phyloP scores from a whole-genome alignment of 345 rosid genomes.

The Geranium rotundifolium region DNA sequence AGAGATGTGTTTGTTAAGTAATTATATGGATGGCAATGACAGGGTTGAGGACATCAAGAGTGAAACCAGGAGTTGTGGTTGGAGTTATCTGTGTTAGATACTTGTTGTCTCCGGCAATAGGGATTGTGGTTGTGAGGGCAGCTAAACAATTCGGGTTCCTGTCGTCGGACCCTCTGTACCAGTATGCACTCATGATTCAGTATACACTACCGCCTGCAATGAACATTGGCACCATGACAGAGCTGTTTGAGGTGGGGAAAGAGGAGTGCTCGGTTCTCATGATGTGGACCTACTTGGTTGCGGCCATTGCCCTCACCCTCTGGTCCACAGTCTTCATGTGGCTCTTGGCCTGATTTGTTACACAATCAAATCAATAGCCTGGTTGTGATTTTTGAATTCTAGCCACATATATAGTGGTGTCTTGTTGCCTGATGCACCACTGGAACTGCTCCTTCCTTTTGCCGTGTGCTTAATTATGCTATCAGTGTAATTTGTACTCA shows the following conservation, averaged over 20 bases:
- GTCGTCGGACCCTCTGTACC: slow-evolving; percentile 66
- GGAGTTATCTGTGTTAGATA: slow-evolving; percentile 64
- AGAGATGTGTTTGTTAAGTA: no score
- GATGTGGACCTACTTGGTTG: slow-evolving; percentile 77
- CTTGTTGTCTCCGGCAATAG: slow-evolving; percentile 44
- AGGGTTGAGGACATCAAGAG: slow-evolving; percentile 61
- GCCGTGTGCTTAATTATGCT: no score
- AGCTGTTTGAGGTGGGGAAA: slow-evolving; percentile 73
- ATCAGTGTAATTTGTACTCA: no score
- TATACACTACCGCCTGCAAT: slow-evolving; percentile 86
- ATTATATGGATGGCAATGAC: no score
- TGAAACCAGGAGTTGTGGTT: slow-evolving; percentile 36
- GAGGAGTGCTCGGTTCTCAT: slow-evolving; percentile 92
- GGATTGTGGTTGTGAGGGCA: slow-evolving; percentile 58
- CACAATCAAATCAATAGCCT: no score
- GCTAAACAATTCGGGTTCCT: slow-evolving; percentile 62
- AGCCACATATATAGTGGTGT: no score
- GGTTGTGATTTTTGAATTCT: no score
- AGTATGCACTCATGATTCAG: slow-evolving; percentile 71
- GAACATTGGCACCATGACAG: slow-evolving; percentile 93
- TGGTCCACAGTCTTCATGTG: slow-evolving; percentile 90
- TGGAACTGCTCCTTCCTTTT: no score
- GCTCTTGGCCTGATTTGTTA: slow-evolving; percentile 61
- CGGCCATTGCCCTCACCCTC: slow-evolving; percentile 60
- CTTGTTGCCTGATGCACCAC: no score